phyloP scores from a whole-genome alignment of 495 filamentous ascomycete genomes.

The Trichoderma reesei region DNA sequence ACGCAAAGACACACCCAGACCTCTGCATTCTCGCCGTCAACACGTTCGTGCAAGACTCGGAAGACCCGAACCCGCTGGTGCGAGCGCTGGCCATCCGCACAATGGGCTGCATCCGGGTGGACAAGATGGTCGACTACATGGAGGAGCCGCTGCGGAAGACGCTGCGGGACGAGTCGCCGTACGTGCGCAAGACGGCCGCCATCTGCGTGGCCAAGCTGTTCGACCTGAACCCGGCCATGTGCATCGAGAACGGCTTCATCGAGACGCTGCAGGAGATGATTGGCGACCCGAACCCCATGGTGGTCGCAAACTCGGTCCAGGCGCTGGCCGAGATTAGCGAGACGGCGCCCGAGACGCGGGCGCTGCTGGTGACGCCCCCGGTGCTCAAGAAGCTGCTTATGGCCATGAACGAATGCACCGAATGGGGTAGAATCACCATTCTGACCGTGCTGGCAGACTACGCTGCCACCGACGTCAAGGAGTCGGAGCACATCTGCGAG shows the following conservation, averaged over 20 bases:
- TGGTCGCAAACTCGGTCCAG: slow-evolving; percentile 93
- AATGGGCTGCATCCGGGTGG: slow-evolving; percentile 98
- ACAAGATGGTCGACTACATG: slow-evolving; percentile 99
- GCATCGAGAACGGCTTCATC: slow-evolving; percentile 92
- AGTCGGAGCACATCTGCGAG: slow-evolving; percentile 98
- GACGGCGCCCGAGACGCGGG: slow-evolving; percentile 79
- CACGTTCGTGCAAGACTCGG: slow-evolving; percentile 97
- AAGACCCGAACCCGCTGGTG: slow-evolving; percentile 96
- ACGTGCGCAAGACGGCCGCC: slow-evolving; percentile 95
- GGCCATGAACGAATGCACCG: slow-evolving; percentile 96
- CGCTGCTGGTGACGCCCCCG: slow-evolving; percentile 67
- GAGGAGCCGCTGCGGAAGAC: slow-evolving; percentile 97
- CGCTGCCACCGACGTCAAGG: slow-evolving; percentile 74
- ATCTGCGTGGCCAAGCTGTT: slow-evolving; percentile 98
- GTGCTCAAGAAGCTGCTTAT: slow-evolving; percentile 91
- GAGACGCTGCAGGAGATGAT: slow-evolving; percentile 95
- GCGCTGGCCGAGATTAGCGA: slow-evolving; percentile 88
- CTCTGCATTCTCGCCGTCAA: slow-evolving; percentile 99
- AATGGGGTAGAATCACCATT: slow-evolving; percentile 98
- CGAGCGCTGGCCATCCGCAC: slow-evolving; percentile 91
- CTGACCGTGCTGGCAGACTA: slow-evolving; percentile 85
- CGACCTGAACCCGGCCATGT: slow-evolving; percentile 83
- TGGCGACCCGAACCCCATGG: slow-evolving; percentile 97
- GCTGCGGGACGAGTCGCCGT: slow-evolving; percentile 91
- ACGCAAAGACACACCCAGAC: slow-evolving; percentile 98